These are phyloP conservation scores for Lentinula edodes DNA, from an alignment of 768 basidiomycete genomes.

Conservation along the genomic window DNA sequence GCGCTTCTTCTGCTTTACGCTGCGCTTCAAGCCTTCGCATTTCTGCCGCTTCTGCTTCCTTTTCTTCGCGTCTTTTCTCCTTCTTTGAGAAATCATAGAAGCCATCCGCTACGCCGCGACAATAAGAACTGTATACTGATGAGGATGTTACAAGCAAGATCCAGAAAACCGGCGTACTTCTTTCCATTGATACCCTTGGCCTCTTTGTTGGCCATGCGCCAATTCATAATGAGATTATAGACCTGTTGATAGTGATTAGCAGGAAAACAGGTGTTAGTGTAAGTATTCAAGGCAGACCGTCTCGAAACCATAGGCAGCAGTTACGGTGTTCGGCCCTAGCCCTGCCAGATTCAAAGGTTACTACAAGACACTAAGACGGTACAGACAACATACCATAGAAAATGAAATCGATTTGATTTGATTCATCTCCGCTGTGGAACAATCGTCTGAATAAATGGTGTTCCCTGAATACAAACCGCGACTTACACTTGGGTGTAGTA, in stretches of 20 bases:
- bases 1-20: slow-evolving; percentile 15
- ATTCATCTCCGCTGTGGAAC: background rate
- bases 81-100: slow-evolving; percentile 13
- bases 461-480: background rate
- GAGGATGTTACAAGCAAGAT: background rate
- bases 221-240: slow-evolving; percentile 20
- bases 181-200: slow-evolving; percentile 16
- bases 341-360: background rate
- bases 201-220: slow-evolving; percentile 15
- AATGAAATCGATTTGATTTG: background rate
- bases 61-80: slow-evolving; percentile 16
- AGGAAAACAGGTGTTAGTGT: background rate
- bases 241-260: slow-evolving; percentile 8
- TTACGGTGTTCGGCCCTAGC: background rate
- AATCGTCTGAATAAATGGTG: background rate
- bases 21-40: slow-evolving; percentile 12
- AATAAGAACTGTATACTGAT: slow-evolving; percentile 9
- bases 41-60: slow-evolving; percentile 15
- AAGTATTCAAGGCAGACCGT: background rate
- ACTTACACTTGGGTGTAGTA: background rate
- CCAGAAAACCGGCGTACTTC: slow-evolving; percentile 11
- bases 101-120: slow-evolving; percentile 14
- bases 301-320: background rate
- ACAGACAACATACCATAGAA: background rate
- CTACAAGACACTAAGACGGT: background rate